Evolutionary conservation across 2,329 filamentous ascomycete genomes (phyloP), one percentile per base, ranked within the genome.

Genomic region (Fonsecaea monophora): DNA sequence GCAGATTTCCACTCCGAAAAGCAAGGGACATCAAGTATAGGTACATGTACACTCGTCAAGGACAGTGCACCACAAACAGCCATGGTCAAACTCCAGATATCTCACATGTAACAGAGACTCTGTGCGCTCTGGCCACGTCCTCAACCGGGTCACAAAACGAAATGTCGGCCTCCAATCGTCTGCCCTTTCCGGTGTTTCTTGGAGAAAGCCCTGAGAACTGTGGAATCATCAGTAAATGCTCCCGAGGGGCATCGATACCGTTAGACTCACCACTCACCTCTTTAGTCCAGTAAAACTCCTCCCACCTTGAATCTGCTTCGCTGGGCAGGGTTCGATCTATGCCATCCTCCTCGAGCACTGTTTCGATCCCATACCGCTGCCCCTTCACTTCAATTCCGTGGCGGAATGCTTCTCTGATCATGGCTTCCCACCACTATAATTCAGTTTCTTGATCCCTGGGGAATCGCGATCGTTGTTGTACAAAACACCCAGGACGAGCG

Each of bases 401-500:
- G 12, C 30, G 35, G 30, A 61, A 45, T 15, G 53, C 59, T 54
- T 62, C 60, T 50, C 38, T 42, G n/a, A 66, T 55, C 53, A 58
- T 56, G 32, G 58, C 53, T 13, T 38, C 53, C 15, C 59, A 13
- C 59, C 64, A 66, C 45, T 10, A n/a, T 12, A 62, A 13, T 32
- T 62, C 40, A 6, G 40, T 18, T 13, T 58, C 64, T 6, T 54
- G 32, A 25, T 54, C 42, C 55, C 32, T 13, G 54, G 53, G 55
- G 55, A 64, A 15, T 21, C 50, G 18, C 13, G 21, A n/a, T 15
- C 42, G 13, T 42, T 62, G 13, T 58, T n/a, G 13, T 58, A 45
- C 13, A 67, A 50, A 42, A 54, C n/a, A 13, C 21, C 61, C 21
- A 67, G 55, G 7, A 67, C 61, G 9, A 67, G 61, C 34, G 45